Base-by-base conservation (phyloP, 108 stramenopile genomes). In the Pseudonitzschia multistriata region DNA sequence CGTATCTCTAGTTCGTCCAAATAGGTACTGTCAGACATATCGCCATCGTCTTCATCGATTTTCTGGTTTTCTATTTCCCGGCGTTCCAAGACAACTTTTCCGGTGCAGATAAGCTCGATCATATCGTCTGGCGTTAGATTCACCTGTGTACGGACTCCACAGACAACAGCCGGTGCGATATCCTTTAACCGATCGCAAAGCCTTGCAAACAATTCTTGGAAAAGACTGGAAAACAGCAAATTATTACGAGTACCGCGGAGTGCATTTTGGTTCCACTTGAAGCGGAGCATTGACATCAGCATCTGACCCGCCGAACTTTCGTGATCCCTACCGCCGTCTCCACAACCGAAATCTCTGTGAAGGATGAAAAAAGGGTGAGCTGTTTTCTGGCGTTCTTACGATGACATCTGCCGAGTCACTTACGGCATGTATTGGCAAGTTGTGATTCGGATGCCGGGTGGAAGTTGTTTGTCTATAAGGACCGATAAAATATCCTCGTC, bases 51-150 rank as follows among this genome's bases (percentile, higher is more conserved):
- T 62, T 86, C 83, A 30, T 65, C 72, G 25, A 65, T 77, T 34
- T 29, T 66, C 11, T 68, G 71, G 0, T 40, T 71, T 30, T 29
- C 36, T 17, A 78, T 70, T 10, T 74, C 60, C 3, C 65, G 39
- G 35, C 79, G 66, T 50, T 92, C 93, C 31, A 87, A 66, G 1
- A 95, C 78, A 29, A 90, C 87, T 74, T 91, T 92, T 0, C 90
- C 90, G 5, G 60, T 73, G 33, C 79, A 84, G 34, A 95, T 81
- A 11, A 95, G 75, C 59, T 95, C 93, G 36, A 95, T 87, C 86
- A 89, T 85, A 69, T 95, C 90, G 68, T 95, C 90, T 10, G 93
- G 93, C 15, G 93, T 95, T 11, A 95, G 76, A 71, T 95, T 95
- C 0, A 92, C 90, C 74, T 95, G 93, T 2, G 93, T 95, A 24